A percentile compares a stretch with the other conserved stretches of the same genome.
These are phyloP conservation scores for Tetradesmus lagerheimii DNA, from an alignment of 139 green algal species.

Conservation along the genomic window DNA sequence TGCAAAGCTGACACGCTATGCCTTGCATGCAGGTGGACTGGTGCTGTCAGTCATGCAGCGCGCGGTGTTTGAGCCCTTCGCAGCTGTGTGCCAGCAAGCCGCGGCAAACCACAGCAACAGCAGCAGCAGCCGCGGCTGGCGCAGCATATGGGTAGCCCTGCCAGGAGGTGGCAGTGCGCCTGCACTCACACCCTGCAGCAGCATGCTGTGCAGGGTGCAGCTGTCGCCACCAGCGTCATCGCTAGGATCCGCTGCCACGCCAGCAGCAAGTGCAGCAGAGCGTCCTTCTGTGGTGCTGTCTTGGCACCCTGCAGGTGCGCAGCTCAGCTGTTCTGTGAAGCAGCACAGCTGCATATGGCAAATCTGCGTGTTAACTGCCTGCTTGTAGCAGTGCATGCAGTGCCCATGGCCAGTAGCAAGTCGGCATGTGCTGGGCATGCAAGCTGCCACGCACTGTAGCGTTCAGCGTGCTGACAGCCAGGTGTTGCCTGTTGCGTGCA, in stretches of 20 bases:
- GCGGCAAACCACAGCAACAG: neutral
- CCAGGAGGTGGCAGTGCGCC: neutral
- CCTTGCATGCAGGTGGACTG: neutral
- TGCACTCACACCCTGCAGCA: neutral
- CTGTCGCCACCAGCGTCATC: neutral
- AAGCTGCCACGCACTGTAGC: too few species aligned
- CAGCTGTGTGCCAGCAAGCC: neutral
- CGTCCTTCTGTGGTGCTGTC: neutral
- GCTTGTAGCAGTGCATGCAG: too few species aligned
- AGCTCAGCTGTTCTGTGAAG: neutral
- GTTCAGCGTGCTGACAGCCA: neutral
- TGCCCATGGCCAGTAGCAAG: too few species aligned
- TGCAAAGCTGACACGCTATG: neutral
- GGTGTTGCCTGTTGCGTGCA: neutral
- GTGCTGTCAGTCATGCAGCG: neutral
- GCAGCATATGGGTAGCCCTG: neutral
- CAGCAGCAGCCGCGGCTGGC: neutral
- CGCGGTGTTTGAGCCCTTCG: neutral
- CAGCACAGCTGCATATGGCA: neutral
- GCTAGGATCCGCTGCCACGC: neutral
- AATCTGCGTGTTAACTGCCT: too few species aligned
- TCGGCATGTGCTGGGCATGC: too few species aligned
- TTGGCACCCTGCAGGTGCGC: slow-evolving; percentile 5
- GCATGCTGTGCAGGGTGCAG: neutral
- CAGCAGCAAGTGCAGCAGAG: neutral